Percentiles rank a stretch among this genome's conserved stretches.
Evolutionary conservation across 176 grass and related monocot genomes (phyloP).

Genomic region (Stipa capillata): DNA sequence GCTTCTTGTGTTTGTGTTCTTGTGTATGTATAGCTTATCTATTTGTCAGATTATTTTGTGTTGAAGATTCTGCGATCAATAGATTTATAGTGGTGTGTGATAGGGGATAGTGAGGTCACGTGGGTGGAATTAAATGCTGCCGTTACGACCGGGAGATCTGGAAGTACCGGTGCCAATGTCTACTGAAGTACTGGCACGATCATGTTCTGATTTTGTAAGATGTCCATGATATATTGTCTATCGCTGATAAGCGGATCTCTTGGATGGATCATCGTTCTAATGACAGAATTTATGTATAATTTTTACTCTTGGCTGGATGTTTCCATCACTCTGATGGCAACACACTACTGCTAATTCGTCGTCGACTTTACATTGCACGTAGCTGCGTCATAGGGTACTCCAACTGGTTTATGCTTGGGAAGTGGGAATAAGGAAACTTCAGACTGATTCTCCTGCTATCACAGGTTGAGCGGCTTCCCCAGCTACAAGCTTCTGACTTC

Average conservation of each 20-base stretch:
- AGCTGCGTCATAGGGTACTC: not conserved
- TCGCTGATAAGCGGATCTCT: not conserved
- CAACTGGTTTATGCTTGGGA: not conserved
- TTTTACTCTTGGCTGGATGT: not conserved
- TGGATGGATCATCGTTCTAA: not conserved
- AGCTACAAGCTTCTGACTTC: not conserved
- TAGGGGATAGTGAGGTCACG: not conserved
- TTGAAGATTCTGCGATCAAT: not conserved
- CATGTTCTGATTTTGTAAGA: not conserved
- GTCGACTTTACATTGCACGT: not conserved
- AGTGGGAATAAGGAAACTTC: not conserved
- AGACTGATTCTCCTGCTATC: not conserved
- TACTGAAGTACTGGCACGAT: not conserved
- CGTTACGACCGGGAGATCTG: slow-evolving; percentile 9
- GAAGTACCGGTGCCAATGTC: not conserved
- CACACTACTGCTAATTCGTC: not conserved
- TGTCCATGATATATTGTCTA: not conserved
- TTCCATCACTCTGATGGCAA: not conserved
- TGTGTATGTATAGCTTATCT: not conserved
- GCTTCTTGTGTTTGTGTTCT: not conserved
- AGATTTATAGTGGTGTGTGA: not conserved
- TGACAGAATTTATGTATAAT: not conserved
- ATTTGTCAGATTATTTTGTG: not conserved
- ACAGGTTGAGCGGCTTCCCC: not conserved
- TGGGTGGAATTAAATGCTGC: slow-evolving; percentile 34